These are phyloP conservation scores for Metschnikowia drakensbergensis DNA, from an alignment of 805 yeast genomes.

Conservation along the genomic window DNA sequence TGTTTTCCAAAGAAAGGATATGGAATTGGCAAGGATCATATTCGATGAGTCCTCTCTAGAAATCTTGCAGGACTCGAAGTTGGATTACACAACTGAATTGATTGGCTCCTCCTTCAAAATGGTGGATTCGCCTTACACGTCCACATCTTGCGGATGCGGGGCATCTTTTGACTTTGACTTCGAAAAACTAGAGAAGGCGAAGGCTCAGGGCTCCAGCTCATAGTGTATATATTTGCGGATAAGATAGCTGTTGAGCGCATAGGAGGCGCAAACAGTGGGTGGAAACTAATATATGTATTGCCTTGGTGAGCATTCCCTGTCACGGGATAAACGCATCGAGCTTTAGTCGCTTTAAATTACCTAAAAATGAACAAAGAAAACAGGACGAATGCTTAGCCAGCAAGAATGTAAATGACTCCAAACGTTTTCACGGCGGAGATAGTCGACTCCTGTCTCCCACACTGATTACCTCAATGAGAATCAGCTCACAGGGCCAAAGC, in stretches of 20 bases:
- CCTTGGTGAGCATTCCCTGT: background rate
- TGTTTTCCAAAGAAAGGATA: constrained; percentile 61
- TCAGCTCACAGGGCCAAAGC: constrained; percentile 4
- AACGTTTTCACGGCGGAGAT: background rate
- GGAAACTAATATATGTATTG: too few relatives aligned
- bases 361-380: background rate
- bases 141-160: constrained; percentile 45
- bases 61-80: constrained; percentile 76
- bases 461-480: background rate
- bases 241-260: too few relatives aligned
- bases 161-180: constrained; percentile 46
- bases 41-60: constrained; percentile 79
- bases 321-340: background rate
- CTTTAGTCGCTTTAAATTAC: background rate
- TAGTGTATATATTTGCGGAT: background rate
- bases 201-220: constrained; percentile 3
- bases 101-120: constrained; percentile 93
- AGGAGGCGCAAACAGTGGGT: too few relatives aligned
- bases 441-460: background rate
- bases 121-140: constrained; percentile 85
- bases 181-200: constrained; percentile 34
- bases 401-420: constrained; percentile 1
- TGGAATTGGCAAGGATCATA: constrained; percentile 52
- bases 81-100: constrained; percentile 87
- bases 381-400: constrained; percentile 1